phyloP scores from a whole-genome alignment of 768 basidiomycete species.

The Agaricus blazei region DNA sequence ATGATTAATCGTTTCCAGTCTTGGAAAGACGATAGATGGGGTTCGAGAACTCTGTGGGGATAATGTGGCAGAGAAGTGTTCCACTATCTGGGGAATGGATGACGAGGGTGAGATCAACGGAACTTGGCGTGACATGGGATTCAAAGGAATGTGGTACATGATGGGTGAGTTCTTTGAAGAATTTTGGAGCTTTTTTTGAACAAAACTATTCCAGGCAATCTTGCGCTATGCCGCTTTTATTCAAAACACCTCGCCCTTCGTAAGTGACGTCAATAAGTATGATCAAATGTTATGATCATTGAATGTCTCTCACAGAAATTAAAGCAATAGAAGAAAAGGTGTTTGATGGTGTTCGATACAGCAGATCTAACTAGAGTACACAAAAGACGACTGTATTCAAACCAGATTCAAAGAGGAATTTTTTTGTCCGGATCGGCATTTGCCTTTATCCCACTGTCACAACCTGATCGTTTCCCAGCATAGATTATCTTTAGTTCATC shows the following conservation, averaged over 20 bases:
- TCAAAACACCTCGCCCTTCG: conserved; percentile 61
- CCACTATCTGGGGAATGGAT: conserved; percentile 62
- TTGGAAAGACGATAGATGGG: conserved; percentile 36
- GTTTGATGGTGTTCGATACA: conserved; percentile 18
- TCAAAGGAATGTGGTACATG: conserved; percentile 52
- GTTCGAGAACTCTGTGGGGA: conserved; percentile 42
- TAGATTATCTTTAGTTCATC: not conserved
- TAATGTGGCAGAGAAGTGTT: conserved; percentile 37
- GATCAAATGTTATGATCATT: no score
- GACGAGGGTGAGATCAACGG: conserved; percentile 58
- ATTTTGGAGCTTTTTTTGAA: not conserved
- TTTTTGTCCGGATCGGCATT: conserved; percentile 12
- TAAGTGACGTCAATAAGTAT: conserved; percentile 27
- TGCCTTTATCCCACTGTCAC: not conserved
- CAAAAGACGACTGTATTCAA: not conserved
- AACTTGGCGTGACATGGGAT: conserved; percentile 44
- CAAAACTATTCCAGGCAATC: conserved; percentile 33
- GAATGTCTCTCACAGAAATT: conserved; percentile 38
- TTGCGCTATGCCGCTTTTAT: conserved; percentile 45
- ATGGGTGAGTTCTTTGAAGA: conserved; percentile 35
- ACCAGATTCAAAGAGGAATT: not conserved
- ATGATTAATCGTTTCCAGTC: conserved; percentile 23
- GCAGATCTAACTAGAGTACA: conserved; percentile 2
- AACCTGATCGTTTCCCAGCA: no score
- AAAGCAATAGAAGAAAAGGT: conserved; percentile 50